Evolutionary conservation across 1,139 yeast species (phyloP), one percentile per base, ranked within the genome.

Genomic region (Candida sp.): DNA sequence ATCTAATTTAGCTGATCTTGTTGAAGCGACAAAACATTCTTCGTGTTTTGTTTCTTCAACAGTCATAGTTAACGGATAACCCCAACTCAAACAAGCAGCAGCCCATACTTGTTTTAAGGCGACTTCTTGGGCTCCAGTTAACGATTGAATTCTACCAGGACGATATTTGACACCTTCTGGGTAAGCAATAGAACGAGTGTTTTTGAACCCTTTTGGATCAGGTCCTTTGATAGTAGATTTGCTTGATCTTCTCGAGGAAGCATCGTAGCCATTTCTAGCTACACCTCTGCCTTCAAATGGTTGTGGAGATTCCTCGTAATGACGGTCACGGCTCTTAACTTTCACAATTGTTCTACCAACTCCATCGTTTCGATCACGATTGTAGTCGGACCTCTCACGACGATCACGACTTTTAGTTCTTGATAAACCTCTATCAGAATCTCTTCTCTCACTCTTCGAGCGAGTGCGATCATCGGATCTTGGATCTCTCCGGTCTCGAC

Each of bases 41-140:
- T 56, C 56, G 46, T 52, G 67, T 11, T 51, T 50, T 33, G 73
- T 44, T 44, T 73, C 77, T 4, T 57, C 63, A n/a, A 47, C 48
- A 11, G 62, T 49, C 38, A 73, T 57, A 39, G 57, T 55, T 19
- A 73, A 38, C 2, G 57, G 65, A 49, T 71, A 73, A 12, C 78
- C 79, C 55, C 63, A 68, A 47, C 52, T 68, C 47, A 62, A 64
- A 41, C 71, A 58, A 12, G 64, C 35, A 43, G 63, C 57, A 8
- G 74, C 76, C 73, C 74, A 71, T 9, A 55, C 51, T 49, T 73
- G 79, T 51, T 73, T 73, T 45, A 69, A 56, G 11, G 60, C 55
- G 37, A 70, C 48, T 48, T 73, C 79, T 49, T 73, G 76, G 9
- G 68, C 74, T 21, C 66, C 66, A 40, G 58, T 60, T 39, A 73